Conservation (phyloP, 495 filamentous ascomycete species). For the Chaetomium cochliodes region DNA sequence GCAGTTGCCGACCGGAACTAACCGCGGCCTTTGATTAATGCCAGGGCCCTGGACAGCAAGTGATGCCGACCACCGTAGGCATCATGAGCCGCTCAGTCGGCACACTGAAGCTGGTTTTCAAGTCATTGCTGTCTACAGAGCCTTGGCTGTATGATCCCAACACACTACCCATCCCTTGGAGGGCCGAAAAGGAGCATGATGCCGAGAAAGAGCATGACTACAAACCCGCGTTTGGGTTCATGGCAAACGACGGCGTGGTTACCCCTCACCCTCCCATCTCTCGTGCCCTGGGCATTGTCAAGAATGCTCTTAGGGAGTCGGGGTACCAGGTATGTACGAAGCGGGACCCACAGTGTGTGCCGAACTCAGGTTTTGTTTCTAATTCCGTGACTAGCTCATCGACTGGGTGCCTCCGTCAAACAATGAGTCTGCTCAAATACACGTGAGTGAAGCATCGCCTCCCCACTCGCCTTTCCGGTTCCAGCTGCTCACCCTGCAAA, state of each 20-base stretch:
- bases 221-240: slow-evolving; percentile 38
- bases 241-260: slow-evolving; percentile 48
- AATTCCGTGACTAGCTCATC: neutral
- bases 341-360: neutral
- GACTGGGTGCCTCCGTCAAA: neutral
- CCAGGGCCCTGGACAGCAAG: neutral
- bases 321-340: slow-evolving; percentile 43
- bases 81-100: neutral
- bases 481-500: neutral
- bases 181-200: slow-evolving; percentile 32
- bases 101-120: neutral
- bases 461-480: neutral
- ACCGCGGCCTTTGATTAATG: no score
- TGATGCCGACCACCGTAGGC: neutral
- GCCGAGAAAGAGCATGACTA: slow-evolving; percentile 26
- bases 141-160: neutral
- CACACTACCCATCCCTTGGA: neutral
- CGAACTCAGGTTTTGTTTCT: neutral
- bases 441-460: neutral
- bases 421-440: neutral
- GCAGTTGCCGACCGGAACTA: neutral
- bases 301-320: slow-evolving; percentile 35
- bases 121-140: neutral
- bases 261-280: slow-evolving; percentile 54
- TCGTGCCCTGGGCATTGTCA: slow-evolving; percentile 42